These are phyloP conservation scores for Senna siamea DNA, from an alignment of 306 rosid species.

Conservation along the genomic window DNA sequence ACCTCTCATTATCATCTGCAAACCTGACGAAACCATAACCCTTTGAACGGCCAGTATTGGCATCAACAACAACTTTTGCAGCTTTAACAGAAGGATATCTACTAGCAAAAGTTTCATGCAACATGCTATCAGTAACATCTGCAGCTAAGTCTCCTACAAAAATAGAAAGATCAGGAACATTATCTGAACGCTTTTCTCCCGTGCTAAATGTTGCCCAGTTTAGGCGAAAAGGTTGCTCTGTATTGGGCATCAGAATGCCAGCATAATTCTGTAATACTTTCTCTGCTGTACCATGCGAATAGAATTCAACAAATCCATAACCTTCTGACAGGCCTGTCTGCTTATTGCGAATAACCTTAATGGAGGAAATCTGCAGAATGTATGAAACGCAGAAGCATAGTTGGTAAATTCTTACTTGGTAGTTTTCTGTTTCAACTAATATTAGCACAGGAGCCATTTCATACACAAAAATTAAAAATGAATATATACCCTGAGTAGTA, in stretches of 20 bases:
- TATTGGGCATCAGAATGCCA: slow-evolving; percentile 76
- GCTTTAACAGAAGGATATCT: slow-evolving; percentile 90
- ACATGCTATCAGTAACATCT: slow-evolving; percentile 82
- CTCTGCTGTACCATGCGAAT: slow-evolving; percentile 78
- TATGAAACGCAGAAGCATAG: not conserved
- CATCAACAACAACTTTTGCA: slow-evolving; percentile 96
- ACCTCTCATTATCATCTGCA: slow-evolving; percentile 85
- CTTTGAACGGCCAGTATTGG: slow-evolving; percentile 93
- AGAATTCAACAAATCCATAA: slow-evolving; percentile 91
- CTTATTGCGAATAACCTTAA: slow-evolving; percentile 94
- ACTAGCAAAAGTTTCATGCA: slow-evolving; percentile 77
- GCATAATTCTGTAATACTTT: slow-evolving; percentile 76
- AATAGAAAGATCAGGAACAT: slow-evolving; percentile 87
- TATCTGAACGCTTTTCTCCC: slow-evolving; percentile 86
- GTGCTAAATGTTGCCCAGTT: slow-evolving; percentile 96
- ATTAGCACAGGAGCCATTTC: not conserved
- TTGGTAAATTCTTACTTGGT: not conserved
- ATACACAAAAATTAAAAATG: slow-evolving; percentile 18
- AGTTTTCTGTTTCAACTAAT: not conserved
- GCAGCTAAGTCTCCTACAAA: slow-evolving; percentile 97
- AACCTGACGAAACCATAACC: slow-evolving; percentile 98
- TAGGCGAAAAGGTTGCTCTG: slow-evolving; percentile 87
- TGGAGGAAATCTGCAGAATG: slow-evolving; percentile 65
- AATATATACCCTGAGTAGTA: no score
- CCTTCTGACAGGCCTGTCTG: slow-evolving; percentile 87